Evolutionary conservation across 352 stramenopile species (phyloP), one percentile per base, ranked within the genome.

Genomic region (Phytopythium sindhum): DNA sequence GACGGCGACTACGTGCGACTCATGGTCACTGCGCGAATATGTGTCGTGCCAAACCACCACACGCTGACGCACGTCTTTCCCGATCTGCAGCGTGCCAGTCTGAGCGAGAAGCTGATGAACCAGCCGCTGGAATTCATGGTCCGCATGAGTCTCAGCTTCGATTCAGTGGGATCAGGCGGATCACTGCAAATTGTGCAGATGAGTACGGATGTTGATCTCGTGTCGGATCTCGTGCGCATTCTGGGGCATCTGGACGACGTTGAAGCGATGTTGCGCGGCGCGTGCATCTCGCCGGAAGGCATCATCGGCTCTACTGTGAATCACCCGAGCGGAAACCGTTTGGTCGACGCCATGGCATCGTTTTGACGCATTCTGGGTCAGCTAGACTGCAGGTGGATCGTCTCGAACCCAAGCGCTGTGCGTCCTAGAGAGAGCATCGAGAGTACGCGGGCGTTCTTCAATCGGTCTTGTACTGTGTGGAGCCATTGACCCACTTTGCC

Each of bases 11-110:
- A 63, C 15, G 66, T 70, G 5, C 47, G 57, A 23, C 69, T 79
- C 21, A 61, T 79, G 61, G 65, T 45, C 0, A 69, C 61, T 4
- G 63, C 66, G 0, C 65, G 42, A 4, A n/a, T 79, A 31, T 72
- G 66, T 39, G 69, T 77, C 7, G 74, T 64, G 8, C 67, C 76
- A 26, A 75, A 66, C 26, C 74, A 72, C 47, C 64, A 64, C 1
- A 79, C 72, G n/a, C 47, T 79, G n/a, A 61, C 74, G 31, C 60
- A 58, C 37, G 62, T 79, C 33, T 79, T 79, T 44, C 66, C 72
- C 2, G 66, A 70, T 14, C 63, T 79, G 44, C 65, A 77, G 72
- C 44, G 35, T 9, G 75, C 72, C 1, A 64, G 76, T 26, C 66
- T 66, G 8, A 64, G 72, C 2, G 69, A 79, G 33, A 28, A 17